Base-by-base conservation (phyloP, 2,329 filamentous ascomycete genomes). In the Basipetospora chlamydospora region DNA sequence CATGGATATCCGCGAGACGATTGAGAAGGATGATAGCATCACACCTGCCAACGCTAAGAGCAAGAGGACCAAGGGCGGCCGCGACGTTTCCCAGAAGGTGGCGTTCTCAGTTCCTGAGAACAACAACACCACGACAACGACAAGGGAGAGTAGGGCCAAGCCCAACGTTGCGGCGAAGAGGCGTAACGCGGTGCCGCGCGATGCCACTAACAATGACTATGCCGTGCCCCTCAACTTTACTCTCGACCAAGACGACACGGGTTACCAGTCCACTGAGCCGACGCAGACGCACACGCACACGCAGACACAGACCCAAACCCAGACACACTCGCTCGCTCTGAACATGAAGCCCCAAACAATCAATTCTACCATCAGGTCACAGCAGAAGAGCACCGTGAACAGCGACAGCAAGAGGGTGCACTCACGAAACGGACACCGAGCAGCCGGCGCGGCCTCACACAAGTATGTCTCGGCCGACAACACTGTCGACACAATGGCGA, bases 31-130 rank as follows among this genome's bases (percentile, higher is more conserved):
- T 25, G 37, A 41, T 23, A 34, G 37, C 34, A 13, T 42, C 10
- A 38, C 29, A 23, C 16, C 22, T 11, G 18, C 18, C 5, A 29
- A 20, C 16, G 25, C 20, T 8, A 26, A 23, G 16, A n/a, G n/a
- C n/a, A 38, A 46, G 28, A 52, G 47, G 31, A 49, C 48, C 21
- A 50, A 47, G 39, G 3, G 10, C 22, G 31, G 17, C n/a, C 28
- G 33, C 10, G 33, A 39, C 20, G 22, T 26, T 20, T 47, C 44
- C 25, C 56, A 58, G 18, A 61, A 58, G 42, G 60, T 61, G 26
- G 57, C 58, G 11, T 63, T 63, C 40, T 55, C 60, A 2, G 49
- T 63, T 8, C 59, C 61, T 4, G 54, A 56, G 29, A 54, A 2
- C 46, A 49, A 1, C 46, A 45, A 22, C 49, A 39, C n/a, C n/a